A percentile compares a stretch with the other conserved stretches of the same genome.
phyloP scores from a whole-genome alignment of 371 early-diverging fungal genomes.

The Rhizopus arrhizus region DNA sequence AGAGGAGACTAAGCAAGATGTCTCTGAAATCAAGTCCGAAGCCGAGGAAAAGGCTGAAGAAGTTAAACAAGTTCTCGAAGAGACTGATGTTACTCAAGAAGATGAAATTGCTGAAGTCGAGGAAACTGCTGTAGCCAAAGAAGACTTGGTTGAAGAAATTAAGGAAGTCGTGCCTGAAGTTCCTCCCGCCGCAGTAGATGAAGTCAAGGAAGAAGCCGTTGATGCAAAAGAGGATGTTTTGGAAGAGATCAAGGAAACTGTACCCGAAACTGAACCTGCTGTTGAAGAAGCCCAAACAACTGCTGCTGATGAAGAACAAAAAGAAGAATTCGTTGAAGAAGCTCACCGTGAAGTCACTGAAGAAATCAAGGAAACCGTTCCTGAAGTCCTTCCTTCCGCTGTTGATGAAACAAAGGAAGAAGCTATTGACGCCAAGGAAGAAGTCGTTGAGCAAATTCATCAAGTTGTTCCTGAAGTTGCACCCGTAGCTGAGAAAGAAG shows the following conservation, averaged over 20 bases:
- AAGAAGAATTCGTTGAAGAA: conserved; percentile 2
- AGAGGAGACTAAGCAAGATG: conserved; percentile 26
- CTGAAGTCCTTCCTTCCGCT: conserved; percentile 9
- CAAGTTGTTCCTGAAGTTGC: conserved; percentile 7
- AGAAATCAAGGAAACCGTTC: conserved; percentile 17
- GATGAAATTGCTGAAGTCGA: conserved; percentile 3
- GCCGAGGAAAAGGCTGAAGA: neutral
- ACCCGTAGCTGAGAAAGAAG: conserved; percentile 1
- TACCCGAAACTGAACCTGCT: conserved; percentile 2
- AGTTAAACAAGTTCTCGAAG: neutral
- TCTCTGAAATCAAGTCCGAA: conserved; percentile 28
- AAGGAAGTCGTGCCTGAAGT: conserved; percentile 15
- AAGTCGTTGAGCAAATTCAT: conserved; percentile 6
- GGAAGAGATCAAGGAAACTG: neutral
- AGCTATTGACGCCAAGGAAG: conserved; percentile 10
- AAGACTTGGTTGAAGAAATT: conserved; percentile 6
- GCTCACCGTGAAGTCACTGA: conserved; percentile 2
- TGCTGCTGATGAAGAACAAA: neutral
- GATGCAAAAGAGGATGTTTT: conserved; percentile 27
- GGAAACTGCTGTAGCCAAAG: conserved; percentile 1
- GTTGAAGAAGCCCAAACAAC: conserved; percentile 4
- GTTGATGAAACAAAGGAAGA: conserved; percentile 21
- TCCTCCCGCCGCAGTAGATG: conserved; percentile 17
- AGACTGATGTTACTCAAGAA: neutral
- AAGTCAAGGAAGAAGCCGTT: conserved; percentile 29